A percentile compares a stretch with the other conserved stretches of the same genome.
These are phyloP conservation scores for Diacronema lutheri DNA, from an alignment of 78 protist species.

Conservation along the genomic window DNA sequence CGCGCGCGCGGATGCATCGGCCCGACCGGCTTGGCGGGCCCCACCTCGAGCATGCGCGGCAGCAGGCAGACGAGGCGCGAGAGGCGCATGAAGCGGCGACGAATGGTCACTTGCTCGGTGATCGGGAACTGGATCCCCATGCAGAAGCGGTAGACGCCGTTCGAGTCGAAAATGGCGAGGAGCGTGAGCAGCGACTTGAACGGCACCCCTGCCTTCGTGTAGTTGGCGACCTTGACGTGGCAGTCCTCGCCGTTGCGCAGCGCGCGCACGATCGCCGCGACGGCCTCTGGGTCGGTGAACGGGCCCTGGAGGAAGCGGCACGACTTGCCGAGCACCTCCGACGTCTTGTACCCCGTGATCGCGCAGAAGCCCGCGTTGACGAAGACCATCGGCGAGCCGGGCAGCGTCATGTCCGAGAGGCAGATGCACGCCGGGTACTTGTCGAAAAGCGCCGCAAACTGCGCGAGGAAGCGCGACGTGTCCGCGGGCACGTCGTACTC, in stretches of 20 bases:
- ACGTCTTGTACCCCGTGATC: not conserved
- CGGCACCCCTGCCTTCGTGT: not conserved
- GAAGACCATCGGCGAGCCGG: not conserved
- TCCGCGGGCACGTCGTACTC: not conserved
- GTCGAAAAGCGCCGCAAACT: not conserved
- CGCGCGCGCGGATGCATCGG: too few species aligned
- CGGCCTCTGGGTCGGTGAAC: not conserved
- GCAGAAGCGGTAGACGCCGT: not conserved
- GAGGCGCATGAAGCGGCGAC: not conserved
- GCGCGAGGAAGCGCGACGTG: not conserved
- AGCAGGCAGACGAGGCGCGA: not conserved
- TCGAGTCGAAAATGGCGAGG: not conserved
- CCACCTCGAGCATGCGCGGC: not conserved
- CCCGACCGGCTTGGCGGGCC: not conserved
- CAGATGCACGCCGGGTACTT: not conserved
- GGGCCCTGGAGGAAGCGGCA: slow-evolving; percentile 39
- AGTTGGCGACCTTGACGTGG: slow-evolving; percentile 2
- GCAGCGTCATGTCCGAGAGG: not conserved
- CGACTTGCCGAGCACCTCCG: slow-evolving; percentile 8
- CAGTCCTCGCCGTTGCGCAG: not conserved
- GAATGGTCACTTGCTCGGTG: too few species aligned
- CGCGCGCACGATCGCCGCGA: not conserved
- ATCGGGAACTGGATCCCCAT: slow-evolving; percentile 5
- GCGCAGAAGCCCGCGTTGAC: not conserved
- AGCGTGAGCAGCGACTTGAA: not conserved